Evolutionary conservation across 1,284 basidiomycete species (phyloP), one percentile per base, ranked within the genome.

Genomic region (Cryptococcus sp.): DNA sequence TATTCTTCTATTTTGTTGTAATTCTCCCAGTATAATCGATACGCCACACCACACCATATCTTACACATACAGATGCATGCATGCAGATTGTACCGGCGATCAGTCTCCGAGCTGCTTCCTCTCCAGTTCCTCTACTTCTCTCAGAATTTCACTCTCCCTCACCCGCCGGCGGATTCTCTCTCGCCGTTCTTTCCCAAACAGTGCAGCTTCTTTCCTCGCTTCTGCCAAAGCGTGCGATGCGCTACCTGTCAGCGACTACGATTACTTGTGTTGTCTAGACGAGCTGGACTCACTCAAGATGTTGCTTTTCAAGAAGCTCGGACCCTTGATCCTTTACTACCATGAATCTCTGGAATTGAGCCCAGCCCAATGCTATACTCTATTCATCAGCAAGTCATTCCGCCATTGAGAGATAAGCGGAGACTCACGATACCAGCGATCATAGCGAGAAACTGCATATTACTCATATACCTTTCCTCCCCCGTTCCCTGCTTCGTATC

Each of bases 141-240:
- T 54, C 37, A 74, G 44, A 9, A 70, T 64, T 43, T 65, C 60
- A 7, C 52, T 55, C 53, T 70, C 66, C 5, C 67, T 56, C 0
- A 76, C 70, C 21, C 67, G 50, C 1, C 72, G 61, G 24, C 67
- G 61, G 48, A 76, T 73, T 44, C 59, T 54, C 46, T 76, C 74
- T 11, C 72, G 53, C 9, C 73, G 63, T 39, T 66, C 64, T n/a
- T 57, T 60, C 13, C 74, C 74, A 45, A 68, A 62, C 18, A 66
- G 47, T 7, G 62, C 63, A 3, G 74, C 74, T 53, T 76, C 74
- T 24, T 61, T 55, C 19, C 69, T 55, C 1, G 74, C 74, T 45
- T 69, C 64, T 0, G 70, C 73, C 1, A 74, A 54, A 1, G 72
- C 67, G 36, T 70, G 63, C 2, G 74, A 73, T 1, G 74, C 74